Percentiles rank a stretch among this genome's conserved stretches.
Evolutionary conservation across 257 asterid species (phyloP).

Genomic region (Misopates orontium): DNA sequence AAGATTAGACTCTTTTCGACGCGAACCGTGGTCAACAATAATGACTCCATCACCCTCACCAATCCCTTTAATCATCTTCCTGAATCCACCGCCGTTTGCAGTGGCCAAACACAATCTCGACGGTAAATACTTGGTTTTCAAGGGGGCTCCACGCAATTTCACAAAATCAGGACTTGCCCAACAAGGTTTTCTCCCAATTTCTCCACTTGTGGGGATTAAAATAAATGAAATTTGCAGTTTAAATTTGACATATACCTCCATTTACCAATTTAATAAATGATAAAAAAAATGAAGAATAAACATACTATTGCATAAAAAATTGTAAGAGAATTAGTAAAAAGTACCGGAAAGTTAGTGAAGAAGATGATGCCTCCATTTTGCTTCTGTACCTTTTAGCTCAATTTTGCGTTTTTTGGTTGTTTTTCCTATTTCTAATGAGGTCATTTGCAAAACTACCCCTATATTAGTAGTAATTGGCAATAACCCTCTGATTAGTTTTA

Average conservation of each 20-base stretch:
- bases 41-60: constrained; percentile 72
- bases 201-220: constrained; percentile 38
- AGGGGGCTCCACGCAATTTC: constrained; percentile 46
- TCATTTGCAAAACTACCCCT: too few species aligned
- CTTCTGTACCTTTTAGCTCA: not conserved
- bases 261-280: too few species aligned
- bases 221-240: not conserved
- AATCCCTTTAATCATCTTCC: constrained; percentile 47
- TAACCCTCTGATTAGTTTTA: too few species aligned
- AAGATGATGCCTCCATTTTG: constrained; percentile 47
- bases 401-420: too few species aligned
- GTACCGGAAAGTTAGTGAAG: constrained; percentile 43
- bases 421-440: too few species aligned
- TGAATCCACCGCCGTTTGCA: constrained; percentile 58
- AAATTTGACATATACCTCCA: too few species aligned
- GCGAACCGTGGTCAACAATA: constrained; percentile 97
- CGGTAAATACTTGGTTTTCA: constrained; percentile 38
- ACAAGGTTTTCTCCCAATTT: constrained; percentile 40
- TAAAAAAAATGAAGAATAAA: not conserved
- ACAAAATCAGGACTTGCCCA: constrained; percentile 38
- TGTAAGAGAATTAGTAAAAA: not conserved
- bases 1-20: constrained; percentile 84
- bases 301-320: not conserved
- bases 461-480: too few species aligned
- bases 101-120: constrained; percentile 62